Percentiles rank a stretch among this genome's conserved stretches.
These are phyloP conservation scores for Pseudogymnoascus sp. DNA, from an alignment of 2,329 filamentous ascomycete genomes.

Conservation along the genomic window DNA sequence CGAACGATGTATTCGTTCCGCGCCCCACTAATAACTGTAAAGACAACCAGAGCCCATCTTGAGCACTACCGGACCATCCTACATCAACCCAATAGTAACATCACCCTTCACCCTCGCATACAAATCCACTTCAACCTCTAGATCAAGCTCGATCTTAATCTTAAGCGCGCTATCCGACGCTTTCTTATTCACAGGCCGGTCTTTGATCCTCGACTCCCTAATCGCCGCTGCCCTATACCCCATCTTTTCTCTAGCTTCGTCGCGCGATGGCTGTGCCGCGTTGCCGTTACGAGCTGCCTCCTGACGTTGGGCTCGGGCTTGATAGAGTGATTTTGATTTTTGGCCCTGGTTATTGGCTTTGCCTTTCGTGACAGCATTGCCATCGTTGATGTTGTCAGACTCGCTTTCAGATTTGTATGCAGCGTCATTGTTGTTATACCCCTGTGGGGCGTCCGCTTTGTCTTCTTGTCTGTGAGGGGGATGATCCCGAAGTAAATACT, in stretches of 20 bases:
- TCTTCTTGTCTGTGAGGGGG: not conserved
- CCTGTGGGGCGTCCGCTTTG: not conserved
- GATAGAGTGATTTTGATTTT: not conserved
- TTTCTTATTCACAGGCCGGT: slow-evolving; percentile 11
- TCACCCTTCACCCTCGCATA: slow-evolving; percentile 30
- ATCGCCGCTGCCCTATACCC: slow-evolving; percentile 11
- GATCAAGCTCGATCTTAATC: slow-evolving; percentile 20
- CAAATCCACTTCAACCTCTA: slow-evolving; percentile 19
- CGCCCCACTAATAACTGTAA: not conserved
- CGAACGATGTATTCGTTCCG: not conserved
- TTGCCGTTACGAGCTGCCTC: not conserved
- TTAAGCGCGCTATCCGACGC: slow-evolving; percentile 15
- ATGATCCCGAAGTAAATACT: not conserved
- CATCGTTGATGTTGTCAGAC: not conserved
- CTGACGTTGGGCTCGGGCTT: not conserved
- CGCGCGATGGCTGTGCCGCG: not conserved
- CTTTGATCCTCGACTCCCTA: slow-evolving; percentile 20
- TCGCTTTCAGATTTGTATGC: not conserved
- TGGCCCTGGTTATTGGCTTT: not conserved
- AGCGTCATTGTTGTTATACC: not conserved
- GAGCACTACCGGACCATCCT: not conserved
- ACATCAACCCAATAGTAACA: slow-evolving; percentile 29
- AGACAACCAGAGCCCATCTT: not conserved
- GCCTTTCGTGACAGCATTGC: not conserved
- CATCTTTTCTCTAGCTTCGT: not conserved